Conservation (phyloP, 345 rosid species). For the Combretum micranthum region DNA sequence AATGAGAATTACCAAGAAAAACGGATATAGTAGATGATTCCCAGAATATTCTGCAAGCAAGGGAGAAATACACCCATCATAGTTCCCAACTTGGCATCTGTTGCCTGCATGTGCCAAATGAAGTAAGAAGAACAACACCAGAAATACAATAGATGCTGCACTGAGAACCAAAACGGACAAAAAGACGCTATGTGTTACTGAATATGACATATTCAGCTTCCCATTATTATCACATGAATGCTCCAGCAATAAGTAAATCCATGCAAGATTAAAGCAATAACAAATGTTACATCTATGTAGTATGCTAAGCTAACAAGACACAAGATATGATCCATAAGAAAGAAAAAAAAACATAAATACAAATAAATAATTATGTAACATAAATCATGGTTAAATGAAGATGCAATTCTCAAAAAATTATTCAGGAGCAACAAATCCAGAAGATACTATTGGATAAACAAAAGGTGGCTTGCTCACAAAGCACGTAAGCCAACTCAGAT, state of each 20-base stretch:
- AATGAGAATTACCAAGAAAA: conserved; percentile 70
- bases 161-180: not conserved
- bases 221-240: too few relatives aligned
- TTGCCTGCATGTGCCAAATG: conserved; percentile 50
- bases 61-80: conserved; percentile 99
- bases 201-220: too few relatives aligned
- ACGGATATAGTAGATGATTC: conserved; percentile 97
- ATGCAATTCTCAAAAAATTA: not conserved
- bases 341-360: not conserved
- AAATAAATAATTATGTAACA: not conserved
- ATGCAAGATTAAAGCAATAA: too few relatives aligned
- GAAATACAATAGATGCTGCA: conserved; percentile 8
- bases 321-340: too few relatives aligned
- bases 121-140: conserved; percentile 19
- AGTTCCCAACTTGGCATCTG: conserved; percentile 76
- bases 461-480: too few relatives aligned
- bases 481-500: too few relatives aligned
- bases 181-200: too few relatives aligned
- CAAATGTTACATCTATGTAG: too few relatives aligned
- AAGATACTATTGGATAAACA: too few relatives aligned
- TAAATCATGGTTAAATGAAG: not conserved
- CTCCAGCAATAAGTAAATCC: too few relatives aligned
- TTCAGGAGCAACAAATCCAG: too few relatives aligned
- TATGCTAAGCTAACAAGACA: too few relatives aligned
- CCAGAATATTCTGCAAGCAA: conserved; percentile 95